phyloP scores from a whole-genome alignment of 495 filamentous ascomycete species.

The Xylaria acuta region DNA sequence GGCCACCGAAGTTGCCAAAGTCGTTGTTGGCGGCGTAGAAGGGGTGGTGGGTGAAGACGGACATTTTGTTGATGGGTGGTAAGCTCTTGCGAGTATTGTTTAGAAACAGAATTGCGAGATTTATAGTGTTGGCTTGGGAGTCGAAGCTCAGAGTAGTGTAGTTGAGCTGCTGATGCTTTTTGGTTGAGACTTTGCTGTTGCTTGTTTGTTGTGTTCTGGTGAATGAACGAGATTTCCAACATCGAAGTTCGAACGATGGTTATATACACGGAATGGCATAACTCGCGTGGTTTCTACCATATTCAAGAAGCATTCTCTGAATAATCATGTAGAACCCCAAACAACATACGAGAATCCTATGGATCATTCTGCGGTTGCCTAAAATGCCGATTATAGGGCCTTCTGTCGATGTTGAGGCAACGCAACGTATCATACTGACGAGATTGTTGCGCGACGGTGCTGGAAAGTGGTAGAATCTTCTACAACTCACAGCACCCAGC shows the following conservation, averaged over 20 bases:
- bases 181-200: constrained; percentile 14
- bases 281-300: constrained; percentile 29
- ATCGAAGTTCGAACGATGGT: constrained; percentile 27
- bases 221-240: constrained; percentile 26
- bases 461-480: constrained; percentile 38
- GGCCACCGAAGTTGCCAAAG: constrained; percentile 60
- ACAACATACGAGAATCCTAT: constrained; percentile 31
- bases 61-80: constrained; percentile 58
- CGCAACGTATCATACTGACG: constrained; percentile 27
- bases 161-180: constrained; percentile 23
- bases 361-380: constrained; percentile 29
- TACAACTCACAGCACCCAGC: constrained; percentile 15
- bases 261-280: constrained; percentile 35
- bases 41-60: constrained; percentile 64
- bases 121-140: not conserved
- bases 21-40: constrained; percentile 50
- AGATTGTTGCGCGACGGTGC: constrained; percentile 33
- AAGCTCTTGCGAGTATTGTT: constrained; percentile 26
- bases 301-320: constrained; percentile 31
- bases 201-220: constrained; percentile 33
- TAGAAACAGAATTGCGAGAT: not conserved
- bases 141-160: not conserved
- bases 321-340: constrained; percentile 29
- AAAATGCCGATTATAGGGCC: constrained; percentile 4
- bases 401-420: constrained; percentile 12